Percentiles rank a stretch among this genome's conserved stretches.
These are phyloP conservation scores for Fusarium chlamydosporum DNA, from an alignment of 2,329 filamentous ascomycete species.

Conservation along the genomic window DNA sequence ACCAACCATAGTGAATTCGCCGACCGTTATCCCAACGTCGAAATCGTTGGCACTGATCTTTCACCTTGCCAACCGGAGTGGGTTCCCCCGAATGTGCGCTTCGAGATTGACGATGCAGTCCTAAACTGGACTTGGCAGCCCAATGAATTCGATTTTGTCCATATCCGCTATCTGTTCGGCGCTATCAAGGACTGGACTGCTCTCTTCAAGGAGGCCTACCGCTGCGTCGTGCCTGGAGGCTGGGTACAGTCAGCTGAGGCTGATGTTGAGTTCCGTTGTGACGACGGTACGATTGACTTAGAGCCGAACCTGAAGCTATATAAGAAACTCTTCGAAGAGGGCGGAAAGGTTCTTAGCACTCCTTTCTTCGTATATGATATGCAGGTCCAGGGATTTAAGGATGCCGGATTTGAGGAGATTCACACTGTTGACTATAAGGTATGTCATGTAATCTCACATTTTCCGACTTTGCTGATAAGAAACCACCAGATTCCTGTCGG, in stretches of 20 bases:
- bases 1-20: constrained; percentile 18
- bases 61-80: constrained; percentile 33
- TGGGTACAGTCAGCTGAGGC: constrained; percentile 34
- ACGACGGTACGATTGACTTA: constrained; percentile 18
- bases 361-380: constrained; percentile 13
- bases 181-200: constrained; percentile 25
- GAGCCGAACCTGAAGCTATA: background rate
- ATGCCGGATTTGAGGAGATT: constrained; percentile 4
- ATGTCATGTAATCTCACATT: accelerated
- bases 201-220: constrained; percentile 25
- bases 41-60: constrained; percentile 28
- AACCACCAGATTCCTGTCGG: constrained; percentile 21
- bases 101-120: constrained; percentile 34
- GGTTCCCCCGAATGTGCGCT: constrained; percentile 30
- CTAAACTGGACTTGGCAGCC: constrained; percentile 25
- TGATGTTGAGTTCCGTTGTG: constrained; percentile 29
- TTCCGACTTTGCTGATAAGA: background rate
- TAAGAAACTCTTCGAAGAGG: constrained; percentile 4
- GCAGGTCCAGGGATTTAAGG: constrained; percentile 10
- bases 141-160: constrained; percentile 24
- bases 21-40: constrained; percentile 24
- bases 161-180: constrained; percentile 31
- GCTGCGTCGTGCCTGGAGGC: constrained; percentile 20
- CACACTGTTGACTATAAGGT: constrained; percentile 12
- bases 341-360: background rate